phyloP scores from a whole-genome alignment of 2,329 filamentous ascomycete genomes.

The Ampelomyces quisqualis region DNA sequence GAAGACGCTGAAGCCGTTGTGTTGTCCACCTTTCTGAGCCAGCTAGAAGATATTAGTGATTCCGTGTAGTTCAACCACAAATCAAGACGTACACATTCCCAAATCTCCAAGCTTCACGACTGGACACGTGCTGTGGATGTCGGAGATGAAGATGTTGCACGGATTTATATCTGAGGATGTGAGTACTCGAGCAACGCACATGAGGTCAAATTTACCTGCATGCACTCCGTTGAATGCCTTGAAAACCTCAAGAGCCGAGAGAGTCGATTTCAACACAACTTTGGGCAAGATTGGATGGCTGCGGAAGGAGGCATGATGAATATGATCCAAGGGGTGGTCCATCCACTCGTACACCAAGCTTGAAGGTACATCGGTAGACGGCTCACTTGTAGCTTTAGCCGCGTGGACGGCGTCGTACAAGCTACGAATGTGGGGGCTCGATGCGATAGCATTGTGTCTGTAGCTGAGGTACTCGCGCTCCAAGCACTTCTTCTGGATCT shows the following conservation, averaged over 20 bases:
- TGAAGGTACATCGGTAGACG: slow-evolving; percentile 6
- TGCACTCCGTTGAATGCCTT: slow-evolving; percentile 12
- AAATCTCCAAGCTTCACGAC: slow-evolving; percentile 22
- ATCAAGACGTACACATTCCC: slow-evolving; percentile 13
- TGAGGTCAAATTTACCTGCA: slow-evolving; percentile 12
- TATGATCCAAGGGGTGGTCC: slow-evolving; percentile 14
- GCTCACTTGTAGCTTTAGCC: slow-evolving; percentile 4
- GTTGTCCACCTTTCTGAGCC: slow-evolving; percentile 3
- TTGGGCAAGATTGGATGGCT: slow-evolving; percentile 12
- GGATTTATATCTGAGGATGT: slow-evolving; percentile 18
- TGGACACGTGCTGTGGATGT: slow-evolving; percentile 12
- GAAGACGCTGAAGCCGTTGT: slow-evolving; percentile 5
- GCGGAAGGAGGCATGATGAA: neutral
- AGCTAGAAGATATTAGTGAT: neutral
- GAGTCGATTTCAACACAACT: slow-evolving; percentile 13
- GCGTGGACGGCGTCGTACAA: slow-evolving; percentile 14
- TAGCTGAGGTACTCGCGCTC: slow-evolving; percentile 20
- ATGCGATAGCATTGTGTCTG: slow-evolving; percentile 10
- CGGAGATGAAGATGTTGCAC: slow-evolving; percentile 21
- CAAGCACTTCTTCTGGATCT: slow-evolving; percentile 8
- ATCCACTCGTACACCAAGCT: slow-evolving; percentile 29
- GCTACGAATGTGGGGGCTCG: slow-evolving; percentile 18
- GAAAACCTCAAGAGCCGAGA: slow-evolving; percentile 13
- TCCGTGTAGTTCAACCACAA: neutral
- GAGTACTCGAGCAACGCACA: neutral